Base-by-base conservation (phyloP, 495 filamentous ascomycete species). In the Podospora pseudoanserina region DNA sequence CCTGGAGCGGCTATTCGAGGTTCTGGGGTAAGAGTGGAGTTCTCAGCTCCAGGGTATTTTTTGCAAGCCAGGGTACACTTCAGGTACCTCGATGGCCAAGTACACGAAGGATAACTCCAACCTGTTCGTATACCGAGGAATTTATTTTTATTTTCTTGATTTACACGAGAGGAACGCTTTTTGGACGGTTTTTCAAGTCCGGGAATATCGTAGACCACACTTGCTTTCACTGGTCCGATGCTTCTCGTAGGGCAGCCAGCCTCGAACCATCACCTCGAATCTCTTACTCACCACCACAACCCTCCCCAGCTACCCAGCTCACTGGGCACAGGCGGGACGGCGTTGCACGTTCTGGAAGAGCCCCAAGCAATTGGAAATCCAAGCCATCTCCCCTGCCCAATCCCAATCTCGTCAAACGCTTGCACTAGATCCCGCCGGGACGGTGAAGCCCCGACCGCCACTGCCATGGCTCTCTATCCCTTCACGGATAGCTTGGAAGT, bases 1-100 rank as follows among this genome's bases (percentile, higher is more conserved):
- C 72, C 70, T 70, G 70, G 23, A 67, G 69, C 75, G 75, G 75
- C 66, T 77, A 77, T 77, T 77, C 67, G 65, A 77, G 75, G 75
- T 72, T 74, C 68, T 75, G 70, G 65, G 66, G 59, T 27, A 61
- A 13, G 59, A 30, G 59, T 63, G 32, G 61, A 49, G 7, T 20
- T 26, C 6, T 58, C 55, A 58, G 54, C 54, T 56, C 23, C 23
- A 23, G 23, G 23, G 23, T 23, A 23, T 1, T 23, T 23, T 23
- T 23, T 23, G 23, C 23, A 23, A 23, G 23, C 23, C 23, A 19
- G 15, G 54, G 55, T 58, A 58, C 55, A 26, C 5, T 20, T 13
- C n/a, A 58, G 55, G 55, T 58, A 58, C 55, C 55, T 58, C 23
- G n/a, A 26, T 20, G n/a, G 23, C 55, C 23, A 26, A 20, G n/a